Base-by-base conservation (phyloP, 176 grass and related monocot species). In the Zizania latifolia region DNA sequence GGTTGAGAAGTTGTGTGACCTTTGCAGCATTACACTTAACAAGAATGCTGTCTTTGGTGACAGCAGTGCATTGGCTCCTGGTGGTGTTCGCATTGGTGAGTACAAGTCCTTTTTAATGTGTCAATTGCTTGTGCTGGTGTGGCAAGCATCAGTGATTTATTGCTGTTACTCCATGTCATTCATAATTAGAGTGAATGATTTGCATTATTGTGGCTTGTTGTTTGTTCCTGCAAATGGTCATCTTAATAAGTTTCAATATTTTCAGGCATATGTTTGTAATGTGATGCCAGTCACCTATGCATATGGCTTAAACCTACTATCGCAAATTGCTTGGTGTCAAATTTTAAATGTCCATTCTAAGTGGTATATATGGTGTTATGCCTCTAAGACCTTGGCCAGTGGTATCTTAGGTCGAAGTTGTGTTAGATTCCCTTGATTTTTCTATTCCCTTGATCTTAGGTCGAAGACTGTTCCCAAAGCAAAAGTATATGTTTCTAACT, bases 31-130 rank as follows among this genome's bases (percentile, higher is more conserved):
- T 62, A 99, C 95, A 19, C 67, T 99, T 48, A 99, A 99, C 82
- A 99, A 99, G 65, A 99, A 99, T 90, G 92, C 95, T 26, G 95
- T 99, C 46, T 99, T 99, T 13, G 95, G 95, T 72, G 95, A 99
- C 73, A 99, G 92, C 76, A 99, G 95, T 72, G 95, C 95, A 35
- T 88, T 99, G 82, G 36, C 92, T 77, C 95, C 95, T 0, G 95
- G 95, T 78, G 95, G 95, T 50, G 92, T 99, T 26, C 95, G 95
- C 26, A 86, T 99, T 62, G 92, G 95, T 99, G 46, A 88, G 95
- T 65, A 74, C 63, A 33, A 71, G 65, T 70, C 14, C 0, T 0
- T 43, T 3, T 43, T 30, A 21, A 22, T 62, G 40, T 28, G 37
- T 61, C 55, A 23, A 34, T 69, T 64, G 35, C 65, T 65, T 92